Evolutionary conservation across 805 yeast species (phyloP), one percentile per base, ranked within the genome.

Genomic region (Pichia californica): DNA sequence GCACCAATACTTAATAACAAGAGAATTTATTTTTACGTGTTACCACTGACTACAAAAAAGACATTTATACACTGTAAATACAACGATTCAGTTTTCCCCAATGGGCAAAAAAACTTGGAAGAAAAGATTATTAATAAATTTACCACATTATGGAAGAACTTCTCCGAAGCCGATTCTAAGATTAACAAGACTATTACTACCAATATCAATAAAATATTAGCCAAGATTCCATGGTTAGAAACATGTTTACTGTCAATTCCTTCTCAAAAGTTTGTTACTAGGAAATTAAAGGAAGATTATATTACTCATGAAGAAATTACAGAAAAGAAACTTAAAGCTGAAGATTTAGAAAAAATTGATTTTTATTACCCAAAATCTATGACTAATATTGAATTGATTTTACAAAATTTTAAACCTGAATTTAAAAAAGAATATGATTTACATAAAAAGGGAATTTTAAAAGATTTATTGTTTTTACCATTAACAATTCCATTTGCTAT

Each of bases 151-250:
- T 89, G 96, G 96, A 57, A 58, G 29, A 76, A 73, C 40, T 59
- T 89, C 57, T 70, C 67, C 35, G 57, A 62, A 1, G 82, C 94
- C 1, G 70, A 79, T 2, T 63, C 68, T 31, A 56, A 67, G 9
- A 63, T 82, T 54, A 87, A 87, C 59, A 66, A 73, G 50, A 70
- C 68, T 42, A 72, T 88, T 36, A 88, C 83, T 3, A 40, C 56
- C 3, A 67, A 68, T 48, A 74, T 81, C 14, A 71, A 75, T 34
- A 61, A 59, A 43, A 68, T 83, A 31, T 60, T 88, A 51, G 73
- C 76, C 41, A 69, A 77, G 19, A 77, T 85, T 7, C 87, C 91
- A 2, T 89, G 91, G 76, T 79, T 81, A 51, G 98, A 89, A 56
- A 74, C 77, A 54, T 76, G 88, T 36, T 67, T 89, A 46, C 70